Evolutionary conservation across 164 flowering plant genomes (phyloP).

Genomic region (Tetracentron sinense): DNA sequence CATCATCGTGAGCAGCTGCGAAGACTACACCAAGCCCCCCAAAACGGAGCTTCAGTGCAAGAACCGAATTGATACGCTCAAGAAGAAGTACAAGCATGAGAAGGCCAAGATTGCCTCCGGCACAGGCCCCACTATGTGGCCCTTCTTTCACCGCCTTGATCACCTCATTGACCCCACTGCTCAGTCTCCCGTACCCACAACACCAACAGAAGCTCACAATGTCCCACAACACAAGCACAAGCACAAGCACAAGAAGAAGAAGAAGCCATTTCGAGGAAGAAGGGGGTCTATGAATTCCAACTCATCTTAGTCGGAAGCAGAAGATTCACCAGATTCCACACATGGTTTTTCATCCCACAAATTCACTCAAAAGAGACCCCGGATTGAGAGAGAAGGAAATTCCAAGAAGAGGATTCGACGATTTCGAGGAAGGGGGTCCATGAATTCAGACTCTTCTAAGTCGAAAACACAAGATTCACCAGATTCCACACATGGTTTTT

Average conservation of each 20-base stretch:
- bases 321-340: no score
- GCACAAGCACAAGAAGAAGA: conserved; percentile 4
- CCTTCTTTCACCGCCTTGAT: conserved; percentile 52
- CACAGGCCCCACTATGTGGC: conserved; percentile 74
- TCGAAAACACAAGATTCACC: conserved; percentile 30
- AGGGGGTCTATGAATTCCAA: conserved; percentile 15
- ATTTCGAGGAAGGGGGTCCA: no score
- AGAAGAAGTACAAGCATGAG: conserved; percentile 83
- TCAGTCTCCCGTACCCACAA: background rate
- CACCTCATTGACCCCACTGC: conserved; percentile 52
- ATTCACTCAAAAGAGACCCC: no score
- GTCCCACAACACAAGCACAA: conserved; percentile 30
- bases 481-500: conserved; percentile 48
- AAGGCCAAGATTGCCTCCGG: conserved; percentile 55
- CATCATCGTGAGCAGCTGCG: conserved; percentile 60
- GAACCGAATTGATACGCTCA: conserved; percentile 82
- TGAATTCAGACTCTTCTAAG: no score
- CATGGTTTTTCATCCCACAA: no score
- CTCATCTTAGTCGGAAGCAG: no score
- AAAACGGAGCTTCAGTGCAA: conserved; percentile 87
- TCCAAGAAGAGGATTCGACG: no score
- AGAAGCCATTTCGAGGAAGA: conserved; percentile 6
- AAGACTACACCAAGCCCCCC: conserved; percentile 44
- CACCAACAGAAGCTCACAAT: conserved; percentile 1
- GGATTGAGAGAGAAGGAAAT: no score